These are phyloP conservation scores for Pyricularia sp. DNA, from an alignment of 2,329 filamentous ascomycete species.

Conservation along the genomic window DNA sequence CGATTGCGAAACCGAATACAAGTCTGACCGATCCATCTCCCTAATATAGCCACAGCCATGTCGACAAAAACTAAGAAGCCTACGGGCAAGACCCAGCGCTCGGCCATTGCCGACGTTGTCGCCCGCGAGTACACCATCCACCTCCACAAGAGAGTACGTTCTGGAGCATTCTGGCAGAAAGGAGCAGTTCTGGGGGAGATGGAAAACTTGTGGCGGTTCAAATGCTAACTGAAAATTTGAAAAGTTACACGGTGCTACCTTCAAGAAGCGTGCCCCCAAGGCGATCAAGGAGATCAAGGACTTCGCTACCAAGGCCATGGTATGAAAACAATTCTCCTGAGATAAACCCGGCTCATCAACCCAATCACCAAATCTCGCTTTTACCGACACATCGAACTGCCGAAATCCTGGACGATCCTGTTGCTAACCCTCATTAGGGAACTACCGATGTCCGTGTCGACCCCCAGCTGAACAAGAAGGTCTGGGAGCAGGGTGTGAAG, in stretches of 20 bases:
- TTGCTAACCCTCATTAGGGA: constrained; percentile 44
- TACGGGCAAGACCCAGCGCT: constrained; percentile 60
- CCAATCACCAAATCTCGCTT: not conserved
- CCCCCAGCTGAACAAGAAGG: constrained; percentile 99
- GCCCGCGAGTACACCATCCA: constrained; percentile 99
- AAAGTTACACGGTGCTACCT: constrained; percentile 87
- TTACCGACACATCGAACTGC: not conserved
- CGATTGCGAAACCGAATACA: not conserved
- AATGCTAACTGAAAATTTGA: constrained; percentile 20
- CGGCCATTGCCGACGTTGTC: constrained; percentile 98
- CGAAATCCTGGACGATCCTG: constrained; percentile 4
- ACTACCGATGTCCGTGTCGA: constrained; percentile 95
- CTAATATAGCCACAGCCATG: constrained; percentile 35
- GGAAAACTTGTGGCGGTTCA: not conserved
- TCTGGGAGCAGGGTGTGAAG: constrained; percentile 99
- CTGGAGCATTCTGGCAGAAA: not conserved
- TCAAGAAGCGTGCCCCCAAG: constrained; percentile 98
- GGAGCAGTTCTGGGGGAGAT: not conserved
- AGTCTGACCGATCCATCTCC: not conserved
- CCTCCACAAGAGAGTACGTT: constrained; percentile 96
- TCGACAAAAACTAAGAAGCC: constrained; percentile 54
- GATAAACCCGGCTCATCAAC: not conserved
- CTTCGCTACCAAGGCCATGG: constrained; percentile 91
- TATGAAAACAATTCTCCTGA: constrained; percentile 37
- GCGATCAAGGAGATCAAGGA: constrained; percentile 99